A percentile compares a stretch with the other conserved stretches of the same genome.
Evolutionary conservation across 2,329 filamentous ascomycete genomes (phyloP).

Genomic region (Aspergillus intermedius): DNA sequence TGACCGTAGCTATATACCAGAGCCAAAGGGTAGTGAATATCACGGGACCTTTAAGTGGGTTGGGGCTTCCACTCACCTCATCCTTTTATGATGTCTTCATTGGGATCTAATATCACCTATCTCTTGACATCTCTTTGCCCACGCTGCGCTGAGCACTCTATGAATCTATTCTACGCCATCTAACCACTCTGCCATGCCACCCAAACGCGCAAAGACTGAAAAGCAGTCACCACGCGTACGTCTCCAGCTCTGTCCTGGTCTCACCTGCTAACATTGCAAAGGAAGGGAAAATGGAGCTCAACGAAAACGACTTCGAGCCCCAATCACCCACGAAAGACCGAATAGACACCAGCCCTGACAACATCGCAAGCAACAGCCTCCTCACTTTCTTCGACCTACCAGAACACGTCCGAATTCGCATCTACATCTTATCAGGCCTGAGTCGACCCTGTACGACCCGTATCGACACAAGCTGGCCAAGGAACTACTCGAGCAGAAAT

Average conservation of each 20-base stretch:
- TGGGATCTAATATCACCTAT: no score
- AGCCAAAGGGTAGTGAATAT: no score
- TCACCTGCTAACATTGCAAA: no score
- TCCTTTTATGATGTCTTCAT: no score
- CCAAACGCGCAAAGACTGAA: no score
- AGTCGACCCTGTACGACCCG: constrained; percentile 17
- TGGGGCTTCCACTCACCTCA: no score
- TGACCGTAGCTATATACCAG: no score
- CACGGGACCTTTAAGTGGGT: no score
- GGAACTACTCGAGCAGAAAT: constrained; percentile 5
- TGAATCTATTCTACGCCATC: background rate
- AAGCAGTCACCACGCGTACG: background rate
- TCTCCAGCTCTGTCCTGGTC: background rate
- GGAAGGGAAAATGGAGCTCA: no score
- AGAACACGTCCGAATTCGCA: constrained; percentile 10
- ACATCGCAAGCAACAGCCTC: background rate
- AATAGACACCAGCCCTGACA: background rate
- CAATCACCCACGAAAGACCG: background rate
- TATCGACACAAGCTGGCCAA: constrained; percentile 1
- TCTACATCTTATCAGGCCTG: constrained; percentile 17
- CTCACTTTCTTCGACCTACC: constrained; percentile 16
- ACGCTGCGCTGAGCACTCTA: background rate
- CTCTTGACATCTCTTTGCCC: no score
- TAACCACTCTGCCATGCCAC: no score
- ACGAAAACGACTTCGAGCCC: no score